Evolutionary conservation across 2,329 filamentous ascomycete species (phyloP), one percentile per base, ranked within the genome.

Genomic region (Calonectria pauciramosa): DNA sequence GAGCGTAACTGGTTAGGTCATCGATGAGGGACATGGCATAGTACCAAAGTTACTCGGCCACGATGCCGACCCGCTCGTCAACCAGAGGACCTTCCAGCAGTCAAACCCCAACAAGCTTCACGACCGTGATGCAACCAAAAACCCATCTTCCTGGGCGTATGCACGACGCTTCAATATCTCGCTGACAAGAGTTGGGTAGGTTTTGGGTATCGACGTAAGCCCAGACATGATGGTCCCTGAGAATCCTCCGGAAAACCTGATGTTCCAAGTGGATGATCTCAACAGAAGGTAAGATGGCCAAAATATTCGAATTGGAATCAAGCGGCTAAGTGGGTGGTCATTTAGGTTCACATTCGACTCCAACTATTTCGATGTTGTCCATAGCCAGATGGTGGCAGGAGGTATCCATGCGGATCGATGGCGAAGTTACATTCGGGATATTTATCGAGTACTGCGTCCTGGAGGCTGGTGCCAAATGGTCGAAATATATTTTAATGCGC

Each of bases 391-490:
- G 85, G 87, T 95, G 83, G 88, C 90, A 77, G 92, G 91, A 28
- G 95, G 95, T 0, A 94, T 98, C 80, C 89, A 96, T 80, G 86
- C 88, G 72, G 86, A 89, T 75, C 90, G 95, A 83, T 98, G 96
- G 96, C 85, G 87, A 70, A 89, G 89, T 38, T 98, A 97, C 84
- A 85, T 98, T 77, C 88, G 89, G 78, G 96, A 98, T 79, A 94
- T 98, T 74, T 90, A 91, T 77, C 89, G 91, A 28, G 89, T 95
- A 13, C 86, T 96, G 76, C 93, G 91, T 66, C 93, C 92, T 8
- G 94, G 93, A 2, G 96, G 96, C 1, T 98, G 95, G 95, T 90
- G 94, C 73, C 95, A 98, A 82, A 93, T 98, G 90, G 91, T 95
- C n/a, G 96, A 98, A 82, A 91, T 96, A 80, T 95, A 97, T 81